phyloP scores from a whole-genome alignment of 768 basidiomycete species.

The Rubroboletus pulcherrimus region DNA sequence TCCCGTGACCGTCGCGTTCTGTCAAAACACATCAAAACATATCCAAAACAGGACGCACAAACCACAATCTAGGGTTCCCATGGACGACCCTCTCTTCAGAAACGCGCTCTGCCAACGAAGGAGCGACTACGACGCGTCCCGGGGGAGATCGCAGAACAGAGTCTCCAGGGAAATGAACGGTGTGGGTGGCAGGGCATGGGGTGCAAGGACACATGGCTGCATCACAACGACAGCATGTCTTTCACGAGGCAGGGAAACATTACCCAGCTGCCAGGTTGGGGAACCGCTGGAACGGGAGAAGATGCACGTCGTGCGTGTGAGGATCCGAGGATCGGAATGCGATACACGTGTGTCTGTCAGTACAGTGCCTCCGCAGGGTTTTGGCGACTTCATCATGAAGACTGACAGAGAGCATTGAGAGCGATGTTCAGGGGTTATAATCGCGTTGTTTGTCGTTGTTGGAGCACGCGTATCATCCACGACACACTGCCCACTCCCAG shows the following conservation, averaged over 20 bases:
- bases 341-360: neutral
- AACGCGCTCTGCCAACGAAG: neutral
- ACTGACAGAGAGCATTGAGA: neutral
- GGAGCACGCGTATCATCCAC: conserved; percentile 33
- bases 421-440: conserved; percentile 14
- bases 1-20: conserved; percentile 37
- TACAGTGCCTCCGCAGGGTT: neutral
- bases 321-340: neutral
- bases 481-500: conserved; percentile 16
- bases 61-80: conserved; percentile 22
- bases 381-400: too few relatives aligned
- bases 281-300: neutral
- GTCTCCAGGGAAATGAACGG: neutral
- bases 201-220: conserved; percentile 12
- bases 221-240: conserved; percentile 11
- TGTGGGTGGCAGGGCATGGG: conserved; percentile 12
- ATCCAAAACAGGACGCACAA: conserved; percentile 4
- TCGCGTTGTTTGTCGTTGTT: conserved; percentile 42
- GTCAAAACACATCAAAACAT: conserved; percentile 24
- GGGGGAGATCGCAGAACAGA: neutral
- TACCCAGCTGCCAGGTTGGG: neutral
- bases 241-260: conserved; percentile 16
- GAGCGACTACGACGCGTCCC: neutral
- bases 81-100: neutral
- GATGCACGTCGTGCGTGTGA: neutral